Evolutionary conservation across 768 basidiomycete species (phyloP), one percentile per base, ranked within the genome.

Genomic region (Suillus hirtellus): DNA sequence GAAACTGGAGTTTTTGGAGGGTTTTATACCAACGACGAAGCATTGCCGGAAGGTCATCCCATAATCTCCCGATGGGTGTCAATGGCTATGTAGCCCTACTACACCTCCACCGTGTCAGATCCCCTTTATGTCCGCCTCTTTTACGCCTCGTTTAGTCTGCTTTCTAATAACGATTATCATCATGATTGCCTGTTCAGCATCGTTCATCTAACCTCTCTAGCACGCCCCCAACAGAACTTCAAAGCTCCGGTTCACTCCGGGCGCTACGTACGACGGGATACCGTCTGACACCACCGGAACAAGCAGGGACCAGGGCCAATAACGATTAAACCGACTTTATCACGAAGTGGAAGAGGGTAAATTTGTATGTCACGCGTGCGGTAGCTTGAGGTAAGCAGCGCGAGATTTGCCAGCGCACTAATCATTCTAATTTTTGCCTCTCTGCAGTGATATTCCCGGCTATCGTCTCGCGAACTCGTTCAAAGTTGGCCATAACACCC

Each of bases 11-110:
- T 31, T 54, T 43, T 54, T 56, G 35, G 11, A 24, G 14, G 60
- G 27, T 50, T 76, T 75, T 75, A 75, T 75, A 76, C 67, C 66
- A 31, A 49, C 53, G 53, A 60, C 46, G 24, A 71, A 67, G 65
- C 67, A 68, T 66, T 64, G 64, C 64, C 66, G 61, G 62, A 63
- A 62, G 67, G 1, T 37, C 35, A 75, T 75, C 67, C 74, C 73
- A 74, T 76, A 71, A 66, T 76, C 67, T 60, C 70, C 73, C 73
- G 75, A 66, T 59, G 37, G 27, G 31, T 31, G 31, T 31, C 31
- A 31, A 31, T 31, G 31, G 31, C 31, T 31, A 31, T 31, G 31
- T 31, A 31, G 31, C 31, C 5, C 5, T 31, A 31, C 5, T 31
- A 31, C 31, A 21, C 63, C 46, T 47, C 15, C 46, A 52, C 14